Conservation (phyloP, 768 basidiomycete genomes). For the Mycena alexandri region DNA sequence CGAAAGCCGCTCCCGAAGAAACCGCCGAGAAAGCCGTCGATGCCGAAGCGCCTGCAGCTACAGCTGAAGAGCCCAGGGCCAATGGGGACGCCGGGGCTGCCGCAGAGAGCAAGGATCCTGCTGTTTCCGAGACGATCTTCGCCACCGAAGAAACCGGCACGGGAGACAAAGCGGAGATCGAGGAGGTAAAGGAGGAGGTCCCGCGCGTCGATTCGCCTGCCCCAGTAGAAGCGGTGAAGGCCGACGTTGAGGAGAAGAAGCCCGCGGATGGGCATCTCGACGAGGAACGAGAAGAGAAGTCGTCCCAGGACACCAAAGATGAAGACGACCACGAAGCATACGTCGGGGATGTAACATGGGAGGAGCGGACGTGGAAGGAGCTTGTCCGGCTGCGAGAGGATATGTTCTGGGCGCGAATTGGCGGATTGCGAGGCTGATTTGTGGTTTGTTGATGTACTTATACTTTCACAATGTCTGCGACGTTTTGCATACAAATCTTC, state of each 20-base stretch:
- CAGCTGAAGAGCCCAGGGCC: slow-evolving; percentile 11
- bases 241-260: slow-evolving; percentile 29
- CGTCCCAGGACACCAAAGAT: slow-evolving; percentile 22
- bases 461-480: slow-evolving; percentile 6
- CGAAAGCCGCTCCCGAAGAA: too few species aligned
- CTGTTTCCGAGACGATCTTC: slow-evolving; percentile 2
- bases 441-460: slow-evolving; percentile 14
- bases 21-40: slow-evolving; percentile 6
- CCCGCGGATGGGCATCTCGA: slow-evolving; percentile 26
- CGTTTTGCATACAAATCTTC: slow-evolving; percentile 18
- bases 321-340: slow-evolving; percentile 56
- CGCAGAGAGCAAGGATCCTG: neutral
- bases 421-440: slow-evolving; percentile 54
- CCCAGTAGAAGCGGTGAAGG: slow-evolving; percentile 19
- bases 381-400: slow-evolving; percentile 79
- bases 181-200: slow-evolving; percentile 29
- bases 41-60: slow-evolving; percentile 7
- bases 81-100: neutral
- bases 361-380: slow-evolving; percentile 89
- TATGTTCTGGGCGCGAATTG: slow-evolving; percentile 89
- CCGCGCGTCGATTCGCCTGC: slow-evolving; percentile 30
- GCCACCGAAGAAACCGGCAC: slow-evolving; percentile 1
- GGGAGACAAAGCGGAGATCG: slow-evolving; percentile 13
- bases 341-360: slow-evolving; percentile 82
- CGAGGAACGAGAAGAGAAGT: slow-evolving; percentile 30